Base-by-base conservation (phyloP, 2,329 filamentous ascomycete species). In the Neofusicoccum sp. region DNA sequence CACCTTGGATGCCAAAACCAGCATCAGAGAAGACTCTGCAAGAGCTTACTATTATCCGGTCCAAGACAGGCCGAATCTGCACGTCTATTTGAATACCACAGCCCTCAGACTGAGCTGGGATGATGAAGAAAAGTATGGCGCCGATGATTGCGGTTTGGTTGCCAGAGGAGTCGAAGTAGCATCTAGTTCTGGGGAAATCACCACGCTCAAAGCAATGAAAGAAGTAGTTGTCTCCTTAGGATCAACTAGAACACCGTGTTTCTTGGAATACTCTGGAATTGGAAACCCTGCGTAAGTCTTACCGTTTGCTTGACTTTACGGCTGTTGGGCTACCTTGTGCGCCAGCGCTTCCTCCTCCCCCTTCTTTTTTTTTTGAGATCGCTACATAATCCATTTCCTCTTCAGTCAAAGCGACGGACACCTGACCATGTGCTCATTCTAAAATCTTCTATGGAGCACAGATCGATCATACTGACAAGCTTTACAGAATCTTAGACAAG, bases 41-140 rank as follows among this genome's bases (percentile, higher is more conserved):
- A 65, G 75, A 6, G 75, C 76, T 6, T 82, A 79, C 62, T 81
- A 80, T 63, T 79, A 72, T 51, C 78, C 79, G 1, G 28, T 61
- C 1, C 68, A 67, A 36, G 48, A 64, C 24, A 69, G 79, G 48
- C 44, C 67, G 1, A 82, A 82, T 61, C 67, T 82, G 0, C 66
- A 78, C 2, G 66, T 81, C 0, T 74, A 80, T 30, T 63, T 76
- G n/a, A 78, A 79, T 60, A 77, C 78, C 0, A 70, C 70, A 1
- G 79, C 74, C 0, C 75, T 75, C 38, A 69, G 69, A 16, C 69
- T 82, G 14, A 60, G 75, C 2, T 80, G 76, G 75, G 48, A 64
- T 5, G 58, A 61, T 2, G 28, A 34, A 30, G 31, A 28, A 7
- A 14, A 45, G n/a, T 40, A 33, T 40, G 34, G 24, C 2, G 7